Conservation (phyloP, 176 grass and related monocot species). For the Oryza officinalis region DNA sequence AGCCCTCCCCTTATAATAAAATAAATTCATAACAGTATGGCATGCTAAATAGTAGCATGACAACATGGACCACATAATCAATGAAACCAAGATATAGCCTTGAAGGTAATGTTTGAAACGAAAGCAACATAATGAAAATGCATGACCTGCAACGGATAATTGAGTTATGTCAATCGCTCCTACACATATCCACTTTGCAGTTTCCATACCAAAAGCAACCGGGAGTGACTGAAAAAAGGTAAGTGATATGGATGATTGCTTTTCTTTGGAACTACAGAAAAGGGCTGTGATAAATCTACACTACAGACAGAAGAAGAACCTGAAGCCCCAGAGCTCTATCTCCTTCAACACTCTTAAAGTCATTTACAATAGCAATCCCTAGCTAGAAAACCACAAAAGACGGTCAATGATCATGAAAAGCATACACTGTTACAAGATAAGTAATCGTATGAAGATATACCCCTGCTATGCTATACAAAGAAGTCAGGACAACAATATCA, state of each 20-base stretch:
- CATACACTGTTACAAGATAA: slow-evolving; percentile 7
- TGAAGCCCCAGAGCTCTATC: slow-evolving; percentile 70
- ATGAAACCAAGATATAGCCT: background rate
- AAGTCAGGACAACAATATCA: slow-evolving; percentile 85
- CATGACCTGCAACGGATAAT: slow-evolving; percentile 75
- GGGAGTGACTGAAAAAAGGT: slow-evolving; percentile 70
- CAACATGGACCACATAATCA: background rate
- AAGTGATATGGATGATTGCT: slow-evolving; percentile 14
- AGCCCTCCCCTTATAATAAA: background rate
- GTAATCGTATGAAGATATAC: slow-evolving; percentile 40
- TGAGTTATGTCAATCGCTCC: slow-evolving; percentile 97
- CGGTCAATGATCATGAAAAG: slow-evolving; percentile 1
- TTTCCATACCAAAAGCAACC: slow-evolving; percentile 94
- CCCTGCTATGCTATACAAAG: slow-evolving; percentile 91
- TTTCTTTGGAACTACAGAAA: background rate
- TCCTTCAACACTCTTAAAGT: slow-evolving; percentile 80
- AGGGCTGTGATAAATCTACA: slow-evolving; percentile 3
- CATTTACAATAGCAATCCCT: slow-evolving; percentile 78
- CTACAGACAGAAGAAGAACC: slow-evolving; percentile 43
- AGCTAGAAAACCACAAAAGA: slow-evolving; percentile 44
- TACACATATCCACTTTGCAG: slow-evolving; percentile 98
- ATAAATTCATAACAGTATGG: background rate
- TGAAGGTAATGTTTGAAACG: background rate
- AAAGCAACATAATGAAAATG: slow-evolving; percentile 1
- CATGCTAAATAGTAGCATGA: slow-evolving; percentile 7